Evolutionary conservation across 208 protist genomes (phyloP), one percentile per base, ranked within the genome.

Genomic region (Lotmaria passim): DNA sequence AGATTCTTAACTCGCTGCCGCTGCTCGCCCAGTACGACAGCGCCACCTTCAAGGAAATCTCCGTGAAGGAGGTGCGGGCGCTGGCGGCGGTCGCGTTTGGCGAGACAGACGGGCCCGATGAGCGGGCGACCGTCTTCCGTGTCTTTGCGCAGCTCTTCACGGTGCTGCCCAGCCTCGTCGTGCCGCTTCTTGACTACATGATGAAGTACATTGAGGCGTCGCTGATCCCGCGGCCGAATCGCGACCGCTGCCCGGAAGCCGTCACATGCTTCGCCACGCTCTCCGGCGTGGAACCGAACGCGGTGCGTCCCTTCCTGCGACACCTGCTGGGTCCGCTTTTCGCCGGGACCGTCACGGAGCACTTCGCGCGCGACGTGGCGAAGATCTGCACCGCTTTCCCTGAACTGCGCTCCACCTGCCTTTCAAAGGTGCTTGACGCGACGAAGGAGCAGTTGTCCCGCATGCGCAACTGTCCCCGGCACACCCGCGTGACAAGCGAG

Each of bases 351-450:
- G 82, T 90, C 31, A 95, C 88, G 46, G 84, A 85, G 51, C 73
- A 73, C 34, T 93, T 94, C 64, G 82, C 93, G 24, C 79, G 75
- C 58, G 85, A 94, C 50, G 84, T 97, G 39, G 90, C 87, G n/a
- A 86, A 83, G 46, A 86, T 97, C 33, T 97, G 93, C 77, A 61
- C 75, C 19, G 87, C 79, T n/a, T 97, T 97, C 56, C 93, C 93
- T 2, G 93, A 95, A 75, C 66, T 97, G 56, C 86, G 90, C 21
- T 95, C 90, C 26, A 94, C 86, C 24, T 97, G 93, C 61, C 75
- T 97, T 15, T 88, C 81, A 10, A 94, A 92, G 77, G 87, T 95
- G 73, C 83, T 97, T n/a, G 86, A 94, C 36, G 73, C 85, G 17
- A 89, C 88, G 28, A 93, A 86, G 69, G 59, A 71, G 19, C 88